Conservation (phyloP, 345 rosid species). For the Eucalyptus shirleyi region DNA sequence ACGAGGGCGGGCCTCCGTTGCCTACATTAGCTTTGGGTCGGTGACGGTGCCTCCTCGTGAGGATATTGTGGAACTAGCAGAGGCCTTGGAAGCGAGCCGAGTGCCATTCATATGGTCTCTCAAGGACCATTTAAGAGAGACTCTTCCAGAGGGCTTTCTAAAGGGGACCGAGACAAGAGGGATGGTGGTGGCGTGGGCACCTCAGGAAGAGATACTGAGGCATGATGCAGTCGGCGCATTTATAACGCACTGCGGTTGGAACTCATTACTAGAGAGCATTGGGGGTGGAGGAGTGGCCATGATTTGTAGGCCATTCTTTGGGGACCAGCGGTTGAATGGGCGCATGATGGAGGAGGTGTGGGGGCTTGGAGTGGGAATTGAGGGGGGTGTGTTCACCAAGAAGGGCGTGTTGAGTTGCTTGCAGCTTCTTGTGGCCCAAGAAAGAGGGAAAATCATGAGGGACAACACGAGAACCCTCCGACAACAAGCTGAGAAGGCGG, state of each 20-base stretch:
- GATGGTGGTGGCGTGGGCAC: slow-evolving; percentile 23
- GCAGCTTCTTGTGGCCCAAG: neutral
- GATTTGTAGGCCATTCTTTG: slow-evolving; percentile 26
- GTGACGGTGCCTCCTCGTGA: slow-evolving; percentile 9
- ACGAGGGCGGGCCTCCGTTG: slow-evolving; percentile 14
- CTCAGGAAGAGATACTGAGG: slow-evolving; percentile 8
- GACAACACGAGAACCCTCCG: neutral
- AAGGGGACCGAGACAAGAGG: slow-evolving; percentile 10
- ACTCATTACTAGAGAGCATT: slow-evolving; percentile 22
- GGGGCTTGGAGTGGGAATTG: slow-evolving; percentile 3
- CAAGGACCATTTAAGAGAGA: neutral
- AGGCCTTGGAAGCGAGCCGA: slow-evolving; percentile 11
- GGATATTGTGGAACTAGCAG: slow-evolving; percentile 19
- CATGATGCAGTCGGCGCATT: slow-evolving; percentile 13
- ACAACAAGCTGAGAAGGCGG: neutral
- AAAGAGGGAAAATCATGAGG: slow-evolving; percentile 1
- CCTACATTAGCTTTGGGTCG: slow-evolving; percentile 27
- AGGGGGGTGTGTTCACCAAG: slow-evolving; percentile 4
- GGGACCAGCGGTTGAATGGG: slow-evolving; percentile 26
- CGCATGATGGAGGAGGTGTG: slow-evolving; percentile 11
- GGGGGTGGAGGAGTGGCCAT: slow-evolving; percentile 12
- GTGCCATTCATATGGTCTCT: slow-evolving; percentile 30
- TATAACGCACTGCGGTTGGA: slow-evolving; percentile 27
- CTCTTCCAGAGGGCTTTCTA: slow-evolving; percentile 22
- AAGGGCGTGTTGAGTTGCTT: neutral